Base-by-base conservation (phyloP, 2,329 filamentous ascomycete species). In the Dothistroma septosporum region DNA sequence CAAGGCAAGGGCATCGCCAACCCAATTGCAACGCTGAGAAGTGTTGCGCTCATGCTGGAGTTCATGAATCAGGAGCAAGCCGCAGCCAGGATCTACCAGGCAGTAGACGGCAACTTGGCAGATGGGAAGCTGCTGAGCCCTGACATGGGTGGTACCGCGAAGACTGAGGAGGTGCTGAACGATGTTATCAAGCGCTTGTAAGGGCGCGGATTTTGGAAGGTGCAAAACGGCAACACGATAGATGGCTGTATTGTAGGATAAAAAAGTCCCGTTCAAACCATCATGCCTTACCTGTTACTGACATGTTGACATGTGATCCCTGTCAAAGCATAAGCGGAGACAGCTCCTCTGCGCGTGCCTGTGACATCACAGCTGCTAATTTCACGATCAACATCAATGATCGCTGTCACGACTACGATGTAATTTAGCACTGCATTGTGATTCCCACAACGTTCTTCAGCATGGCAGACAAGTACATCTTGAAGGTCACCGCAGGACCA, bases 1-100 rank as follows among this genome's bases (percentile, higher is more conserved):
- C 87, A 92, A 85, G 94, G 94, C 68, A 82, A 89, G 82, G 87
- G 88, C 66, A 93, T 99, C 73, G 92, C 94, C 68, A 99, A 99
- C 79, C 94, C 94, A 24, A 95, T 99, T 73, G 94, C 94, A 37
- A 97, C 94, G 10, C 84, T 99, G 66, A 83, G 94, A 73, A 94
- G 90, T 76, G 89, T 92, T 16, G 94, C 90, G 35, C 82, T 97
- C 64, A 97, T 99, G 94, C 83, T 99, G 67, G 93, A 97, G 82
- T 99, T 97, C 78, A 81, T 97, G 66, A 87, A 91, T 65, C 87
- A 96, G 80, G 88, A 92, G 77, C 81, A 85, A 64, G 94, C 94
- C 21, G 94, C 94, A 35, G 91, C 90, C 32, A 87, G 83, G 79
- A 96, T 99, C 70, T 96, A 97, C 76, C 83, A 86, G 61, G 94